Percentiles rank a stretch among this genome's conserved stretches.
Evolutionary conservation across 1,139 yeast genomes (phyloP).

Genomic region (Nadsonia starkeyi-henricii): DNA sequence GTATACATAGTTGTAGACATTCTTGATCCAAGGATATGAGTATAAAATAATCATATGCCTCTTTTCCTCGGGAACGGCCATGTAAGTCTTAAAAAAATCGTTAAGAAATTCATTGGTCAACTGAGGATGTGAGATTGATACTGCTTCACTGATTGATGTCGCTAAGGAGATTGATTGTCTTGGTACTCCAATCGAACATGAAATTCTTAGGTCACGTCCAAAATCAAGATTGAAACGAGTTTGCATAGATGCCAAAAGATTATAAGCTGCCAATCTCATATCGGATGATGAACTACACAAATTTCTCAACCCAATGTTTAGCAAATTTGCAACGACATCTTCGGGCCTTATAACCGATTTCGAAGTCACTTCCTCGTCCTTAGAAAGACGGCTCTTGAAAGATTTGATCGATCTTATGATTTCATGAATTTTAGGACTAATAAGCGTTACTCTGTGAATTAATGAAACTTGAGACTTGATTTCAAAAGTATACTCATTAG

Average conservation of each 20-base stretch:
- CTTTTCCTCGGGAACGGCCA: slow-evolving; percentile 26
- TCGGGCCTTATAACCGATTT: slow-evolving; percentile 11
- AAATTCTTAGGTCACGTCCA: slow-evolving; percentile 43
- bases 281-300: slow-evolving; percentile 44
- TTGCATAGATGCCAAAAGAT: slow-evolving; percentile 50
- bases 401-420: slow-evolving; percentile 47
- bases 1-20: slow-evolving; percentile 48
- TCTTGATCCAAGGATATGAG: slow-evolving; percentile 67
- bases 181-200: slow-evolving; percentile 60
- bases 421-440: slow-evolving; percentile 50
- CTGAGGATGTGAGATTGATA: slow-evolving; percentile 44
- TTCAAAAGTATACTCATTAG: slow-evolving; percentile 46
- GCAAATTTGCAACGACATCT: slow-evolving; percentile 23
- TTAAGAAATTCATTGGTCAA: slow-evolving; percentile 48
- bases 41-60: slow-evolving; percentile 36
- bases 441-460: slow-evolving; percentile 32
- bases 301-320: slow-evolving; percentile 56
- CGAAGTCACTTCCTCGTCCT: neutral
- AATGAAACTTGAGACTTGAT: slow-evolving; percentile 18
- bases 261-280: slow-evolving; percentile 51
- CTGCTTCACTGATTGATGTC: slow-evolving; percentile 41
- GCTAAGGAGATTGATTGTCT: slow-evolving; percentile 54
- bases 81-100: slow-evolving; percentile 47
- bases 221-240: slow-evolving; percentile 46
- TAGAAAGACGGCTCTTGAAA: neutral